These are phyloP conservation scores for Vicia sativa DNA, from an alignment of 306 rosid species.

Conservation along the genomic window DNA sequence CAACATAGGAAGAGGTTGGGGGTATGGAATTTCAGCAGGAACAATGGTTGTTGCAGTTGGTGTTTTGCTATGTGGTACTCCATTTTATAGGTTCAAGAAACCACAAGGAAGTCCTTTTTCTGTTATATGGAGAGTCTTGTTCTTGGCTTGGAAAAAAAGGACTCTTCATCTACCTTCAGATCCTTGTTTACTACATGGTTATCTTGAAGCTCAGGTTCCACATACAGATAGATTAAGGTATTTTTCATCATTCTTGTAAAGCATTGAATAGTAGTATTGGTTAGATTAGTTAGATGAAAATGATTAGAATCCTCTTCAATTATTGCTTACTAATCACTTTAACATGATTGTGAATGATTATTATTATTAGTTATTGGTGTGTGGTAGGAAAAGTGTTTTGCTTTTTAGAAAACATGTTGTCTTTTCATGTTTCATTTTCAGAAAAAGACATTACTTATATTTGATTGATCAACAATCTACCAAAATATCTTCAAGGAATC, in stretches of 20 bases:
- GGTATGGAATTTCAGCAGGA: constrained; percentile 90
- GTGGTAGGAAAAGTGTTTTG: neutral
- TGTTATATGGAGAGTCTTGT: constrained; percentile 75
- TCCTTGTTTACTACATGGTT: constrained; percentile 66
- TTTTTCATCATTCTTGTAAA: constrained; percentile 2
- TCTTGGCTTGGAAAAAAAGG: constrained; percentile 90
- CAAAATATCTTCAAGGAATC: neutral
- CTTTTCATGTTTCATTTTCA: neutral
- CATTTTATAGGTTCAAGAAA: constrained; percentile 65
- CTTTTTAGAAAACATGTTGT: neutral
- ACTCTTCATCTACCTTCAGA: constrained; percentile 54
- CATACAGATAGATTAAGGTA: constrained; percentile 73
- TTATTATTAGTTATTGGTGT: neutral
- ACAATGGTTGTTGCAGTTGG: constrained; percentile 60
- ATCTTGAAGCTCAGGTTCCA: constrained; percentile 60
- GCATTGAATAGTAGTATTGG: neutral
- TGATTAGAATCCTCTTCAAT: constrained; percentile 13
- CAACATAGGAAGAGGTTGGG: constrained; percentile 80
- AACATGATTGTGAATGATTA: neutral
- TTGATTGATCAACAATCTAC: neutral
- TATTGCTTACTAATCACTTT: constrained; percentile 29
- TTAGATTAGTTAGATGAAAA: constrained; percentile 8
- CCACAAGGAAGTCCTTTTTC: constrained; percentile 90
- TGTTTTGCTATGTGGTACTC: constrained; percentile 66
- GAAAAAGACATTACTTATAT: neutral